Evolutionary conservation across 495 filamentous ascomycete genomes (phyloP), one percentile per base, ranked within the genome.

Genomic region (Usnea hakonensis): DNA sequence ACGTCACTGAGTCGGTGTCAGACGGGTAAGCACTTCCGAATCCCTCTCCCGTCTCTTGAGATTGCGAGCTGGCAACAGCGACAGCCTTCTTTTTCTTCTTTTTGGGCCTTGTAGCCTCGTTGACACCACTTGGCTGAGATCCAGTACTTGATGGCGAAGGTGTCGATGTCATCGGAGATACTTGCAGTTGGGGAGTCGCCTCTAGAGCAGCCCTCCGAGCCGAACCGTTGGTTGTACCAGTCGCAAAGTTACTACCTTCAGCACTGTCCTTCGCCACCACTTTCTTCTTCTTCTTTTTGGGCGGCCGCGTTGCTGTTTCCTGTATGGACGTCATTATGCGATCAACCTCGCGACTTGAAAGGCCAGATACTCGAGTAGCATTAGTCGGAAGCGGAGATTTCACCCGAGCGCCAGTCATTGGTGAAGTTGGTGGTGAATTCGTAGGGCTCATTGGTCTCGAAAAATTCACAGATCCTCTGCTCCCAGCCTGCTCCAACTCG

Each of bases 391-490:
- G 16, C 38, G 67, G 76, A 43, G 79, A 79, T 35, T 66, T 79
- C 2, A 74, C 71, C 5, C 78, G 77, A 23, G 16, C 50, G 6
- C 61, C 61, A 32, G 59, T 61, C 28, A 64, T 38, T 35, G 71
- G 71, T 33, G 71, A 69, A 21, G 60, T 65, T 4, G 76, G 73
- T 36, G 72, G 70, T 11, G 77, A 77, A n/a, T 72, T 66, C 59
- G 71, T 71, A 57, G 81, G 75, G 67, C 80, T 80, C 68, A 84
- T 85, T 5, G 91, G 91, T 43, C 91, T 90, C 9, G 91, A 96
- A 68, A 94, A 95, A 73, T 96, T 95, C 66, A 93, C 78, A 4
- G 88, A 91, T 46, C 77, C 83, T 66, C 83, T 77, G 68, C 85
- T 90, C 21, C 74, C 77, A 14, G 87, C 78, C 60, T 38, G n/a